phyloP scores from a whole-genome alignment of 1,284 basidiomycete species.

The Heterobasidion occidentale region DNA sequence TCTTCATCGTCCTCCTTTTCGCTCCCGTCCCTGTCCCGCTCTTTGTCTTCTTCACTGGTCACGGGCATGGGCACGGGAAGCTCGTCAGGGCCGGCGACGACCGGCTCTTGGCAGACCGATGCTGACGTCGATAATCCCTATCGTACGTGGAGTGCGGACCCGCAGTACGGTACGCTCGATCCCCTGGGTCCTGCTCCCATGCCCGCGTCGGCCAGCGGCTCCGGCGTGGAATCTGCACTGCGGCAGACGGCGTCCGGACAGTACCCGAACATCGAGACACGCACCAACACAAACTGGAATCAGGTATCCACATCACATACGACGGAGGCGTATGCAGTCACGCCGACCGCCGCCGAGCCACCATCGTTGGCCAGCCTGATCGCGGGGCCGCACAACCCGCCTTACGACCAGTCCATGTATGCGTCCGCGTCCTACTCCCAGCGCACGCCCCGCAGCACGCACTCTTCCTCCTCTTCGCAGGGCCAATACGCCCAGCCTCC shows the following conservation, averaged over 20 bases:
- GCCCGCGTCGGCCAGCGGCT: neutral
- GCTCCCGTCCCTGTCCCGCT: constrained; percentile 3
- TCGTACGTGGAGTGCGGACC: constrained; percentile 4
- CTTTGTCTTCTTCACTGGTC: neutral
- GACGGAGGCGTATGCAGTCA: constrained; percentile 14
- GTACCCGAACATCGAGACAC: neutral
- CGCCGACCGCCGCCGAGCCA: neutral
- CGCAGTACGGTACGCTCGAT: constrained; percentile 3
- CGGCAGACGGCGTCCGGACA: neutral
- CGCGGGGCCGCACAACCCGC: constrained; percentile 9
- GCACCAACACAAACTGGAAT: neutral
- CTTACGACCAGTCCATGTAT: constrained; percentile 24
- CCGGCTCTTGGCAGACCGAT: neutral
- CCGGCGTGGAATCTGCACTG: neutral
- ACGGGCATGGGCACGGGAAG: constrained; percentile 2
- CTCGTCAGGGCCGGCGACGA: neutral
- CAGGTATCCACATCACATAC: neutral
- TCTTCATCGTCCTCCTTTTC: constrained; percentile 3
- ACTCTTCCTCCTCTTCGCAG: constrained; percentile 12
- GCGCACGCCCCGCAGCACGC: constrained; percentile 19
- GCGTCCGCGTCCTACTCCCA: constrained; percentile 28
- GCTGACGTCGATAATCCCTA: constrained; percentile 1
- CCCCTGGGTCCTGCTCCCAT: constrained; percentile 1
- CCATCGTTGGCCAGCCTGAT: neutral
- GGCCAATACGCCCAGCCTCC: constrained; percentile 19